phyloP scores from a whole-genome alignment of 2,329 filamentous ascomycete species.

The Aspergillus hortae region DNA sequence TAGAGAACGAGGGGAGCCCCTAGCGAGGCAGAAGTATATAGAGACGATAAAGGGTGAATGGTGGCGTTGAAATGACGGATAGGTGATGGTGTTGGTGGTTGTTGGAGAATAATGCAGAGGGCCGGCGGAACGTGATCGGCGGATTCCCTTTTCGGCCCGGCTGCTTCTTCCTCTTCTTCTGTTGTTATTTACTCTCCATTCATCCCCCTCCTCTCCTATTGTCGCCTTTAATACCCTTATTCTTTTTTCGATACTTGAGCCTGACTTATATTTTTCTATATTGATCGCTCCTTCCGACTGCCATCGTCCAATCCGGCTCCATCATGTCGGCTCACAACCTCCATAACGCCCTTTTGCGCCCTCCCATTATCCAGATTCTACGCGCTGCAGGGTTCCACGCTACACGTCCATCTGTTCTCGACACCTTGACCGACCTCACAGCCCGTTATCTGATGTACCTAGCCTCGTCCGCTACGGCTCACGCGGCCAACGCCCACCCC shows the following conservation, averaged over 20 bases:
- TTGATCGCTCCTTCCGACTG: neutral
- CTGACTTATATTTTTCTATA: too few relatives aligned
- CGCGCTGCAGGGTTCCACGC: conserved; percentile 87
- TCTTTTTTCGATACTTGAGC: too few relatives aligned
- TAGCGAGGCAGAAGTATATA: neutral
- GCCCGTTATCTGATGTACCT: conserved; percentile 75
- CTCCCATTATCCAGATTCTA: conserved; percentile 83
- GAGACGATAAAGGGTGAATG: neutral
- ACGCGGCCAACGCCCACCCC: conserved; percentile 66
- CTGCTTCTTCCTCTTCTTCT: neutral
- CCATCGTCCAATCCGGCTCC: neutral
- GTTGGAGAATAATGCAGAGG: neutral
- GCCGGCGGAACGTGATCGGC: conserved; percentile 2
- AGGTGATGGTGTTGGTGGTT: neutral
- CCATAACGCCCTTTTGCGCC: conserved; percentile 77
- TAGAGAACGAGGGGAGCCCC: neutral
- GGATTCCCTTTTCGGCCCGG: conserved; percentile 1
- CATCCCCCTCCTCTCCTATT: too few relatives aligned
- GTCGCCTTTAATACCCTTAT: too few relatives aligned
- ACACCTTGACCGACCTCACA: conserved; percentile 82
- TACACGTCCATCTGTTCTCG: conserved; percentile 75
- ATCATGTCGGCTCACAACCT: conserved; percentile 50
- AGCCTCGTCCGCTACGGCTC: conserved; percentile 66
- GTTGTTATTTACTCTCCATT: neutral
- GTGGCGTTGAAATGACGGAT: neutral